These are phyloP conservation scores for Cyclostephanos tholiformis DNA, from an alignment of 108 stramenopile species.

Conservation along the genomic window DNA sequence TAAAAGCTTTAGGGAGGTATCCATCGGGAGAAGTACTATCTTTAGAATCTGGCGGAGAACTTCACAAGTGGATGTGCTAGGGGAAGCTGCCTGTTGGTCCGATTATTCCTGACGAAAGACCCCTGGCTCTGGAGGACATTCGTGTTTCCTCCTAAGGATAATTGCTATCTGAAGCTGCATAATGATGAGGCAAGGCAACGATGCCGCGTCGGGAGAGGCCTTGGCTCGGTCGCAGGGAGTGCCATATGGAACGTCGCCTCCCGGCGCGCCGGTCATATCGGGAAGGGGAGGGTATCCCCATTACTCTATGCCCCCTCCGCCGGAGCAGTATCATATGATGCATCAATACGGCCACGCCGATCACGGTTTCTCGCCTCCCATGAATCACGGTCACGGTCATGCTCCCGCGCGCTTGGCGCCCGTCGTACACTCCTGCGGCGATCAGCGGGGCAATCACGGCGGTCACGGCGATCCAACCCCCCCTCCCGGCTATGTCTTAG, in stretches of 20 bases:
- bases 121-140: not conserved
- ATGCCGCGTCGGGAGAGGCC: not conserved
- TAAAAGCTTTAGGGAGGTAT: not conserved
- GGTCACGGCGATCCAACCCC: not conserved
- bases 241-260: not conserved
- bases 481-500: constrained; percentile 2
- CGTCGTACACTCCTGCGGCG: constrained; percentile 7
- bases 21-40: too few relatives aligned
- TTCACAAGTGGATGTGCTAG: not conserved
- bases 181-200: not conserved
- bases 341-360: not conserved
- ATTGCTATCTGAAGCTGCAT: not conserved
- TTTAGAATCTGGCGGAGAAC: not conserved
- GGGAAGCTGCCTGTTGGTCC: not conserved
- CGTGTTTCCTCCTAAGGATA: not conserved
- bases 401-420: not conserved
- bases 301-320: constrained; percentile 10
- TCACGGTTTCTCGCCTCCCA: constrained; percentile 3
- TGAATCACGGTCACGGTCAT: not conserved
- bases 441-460: not conserved
- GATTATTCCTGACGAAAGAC: not conserved
- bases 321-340: constrained; percentile 1
- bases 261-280: not conserved
- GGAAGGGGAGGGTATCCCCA: not conserved
- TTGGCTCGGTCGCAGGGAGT: not conserved